A percentile compares a stretch with the other conserved stretches of the same genome.
phyloP scores from a whole-genome alignment of 192 early-diverging fungal genomes.

The Helicostylum pulchrum region DNA sequence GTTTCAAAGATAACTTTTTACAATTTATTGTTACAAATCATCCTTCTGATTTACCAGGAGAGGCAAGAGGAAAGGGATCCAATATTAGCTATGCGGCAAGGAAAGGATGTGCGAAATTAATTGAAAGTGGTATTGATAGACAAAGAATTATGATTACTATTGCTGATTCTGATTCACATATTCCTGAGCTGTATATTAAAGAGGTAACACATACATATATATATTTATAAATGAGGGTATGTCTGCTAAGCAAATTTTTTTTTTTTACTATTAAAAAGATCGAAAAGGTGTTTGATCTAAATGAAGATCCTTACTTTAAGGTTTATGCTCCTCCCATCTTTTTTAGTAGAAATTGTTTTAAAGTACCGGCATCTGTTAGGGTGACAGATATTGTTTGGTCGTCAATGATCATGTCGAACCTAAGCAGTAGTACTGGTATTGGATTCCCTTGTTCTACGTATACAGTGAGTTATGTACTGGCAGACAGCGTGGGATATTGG shows the following conservation, averaged over 20 bases:
- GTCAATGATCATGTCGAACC: conserved; percentile 69
- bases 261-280: conserved; percentile 28
- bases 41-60: conserved; percentile 60
- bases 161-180: conserved; percentile 69
- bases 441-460: conserved; percentile 77
- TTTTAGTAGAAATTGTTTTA: conserved; percentile 57
- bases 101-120: conserved; percentile 27
- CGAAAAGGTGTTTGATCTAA: conserved; percentile 35
- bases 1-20: conserved; percentile 57
- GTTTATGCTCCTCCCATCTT: conserved; percentile 49
- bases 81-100: conserved; percentile 68
- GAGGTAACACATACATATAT: too few relatives aligned
- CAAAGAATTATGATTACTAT: conserved; percentile 64
- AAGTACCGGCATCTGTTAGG: conserved; percentile 70
- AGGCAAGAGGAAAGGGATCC: conserved; percentile 68
- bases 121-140: conserved; percentile 41
- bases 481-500: conserved; percentile 69
- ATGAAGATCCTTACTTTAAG: conserved; percentile 43
- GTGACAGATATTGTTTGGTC: conserved; percentile 76
- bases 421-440: conserved; percentile 53
- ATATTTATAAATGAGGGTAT: too few relatives aligned
- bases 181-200: conserved; percentile 68
- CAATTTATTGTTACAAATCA: conserved; percentile 71
- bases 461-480: conserved; percentile 68
- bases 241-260: not conserved